These are phyloP conservation scores for Platismatia glauca DNA, from an alignment of 495 filamentous ascomycete species.

Conservation along the genomic window DNA sequence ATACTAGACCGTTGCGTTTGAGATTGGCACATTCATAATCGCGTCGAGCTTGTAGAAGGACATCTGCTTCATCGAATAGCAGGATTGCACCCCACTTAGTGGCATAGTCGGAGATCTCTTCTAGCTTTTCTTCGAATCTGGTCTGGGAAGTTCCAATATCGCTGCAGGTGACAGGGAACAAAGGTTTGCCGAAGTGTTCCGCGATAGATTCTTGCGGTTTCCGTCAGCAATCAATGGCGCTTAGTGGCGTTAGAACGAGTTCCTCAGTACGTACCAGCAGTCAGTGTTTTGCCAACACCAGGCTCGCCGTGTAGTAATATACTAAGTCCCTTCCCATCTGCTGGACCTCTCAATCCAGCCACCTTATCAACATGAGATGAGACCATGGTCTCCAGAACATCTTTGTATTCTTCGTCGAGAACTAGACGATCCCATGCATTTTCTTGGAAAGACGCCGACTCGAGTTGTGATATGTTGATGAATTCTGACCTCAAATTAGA, in stretches of 20 bases:
- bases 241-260: no score
- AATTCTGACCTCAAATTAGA: slow-evolving; percentile 7
- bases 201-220: slow-evolving; percentile 19
- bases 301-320: slow-evolving; percentile 23
- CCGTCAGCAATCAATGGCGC: not conserved
- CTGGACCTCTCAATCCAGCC: slow-evolving; percentile 17
- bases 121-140: slow-evolving; percentile 17
- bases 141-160: slow-evolving; percentile 18
- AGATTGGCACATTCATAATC: slow-evolving; percentile 25
- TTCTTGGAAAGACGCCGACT: slow-evolving; percentile 20
- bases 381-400: slow-evolving; percentile 39
- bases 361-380: slow-evolving; percentile 21
- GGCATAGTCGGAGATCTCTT: slow-evolving; percentile 24
- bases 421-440: slow-evolving; percentile 49
- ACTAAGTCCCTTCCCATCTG: slow-evolving; percentile 21
- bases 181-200: slow-evolving; percentile 20
- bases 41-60: slow-evolving; percentile 36
- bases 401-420: slow-evolving; percentile 42
- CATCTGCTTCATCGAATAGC: slow-evolving; percentile 41
- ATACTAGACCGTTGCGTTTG: slow-evolving; percentile 37
- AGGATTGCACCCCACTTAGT: slow-evolving; percentile 32
- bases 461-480: slow-evolving; percentile 19
- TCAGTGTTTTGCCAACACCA: slow-evolving; percentile 26
- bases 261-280: slow-evolving; percentile 2
- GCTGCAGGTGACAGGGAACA: slow-evolving; percentile 24